Evolutionary conservation across 176 grass and related monocot species (phyloP).

Genomic region (Avena atlantica): DNA sequence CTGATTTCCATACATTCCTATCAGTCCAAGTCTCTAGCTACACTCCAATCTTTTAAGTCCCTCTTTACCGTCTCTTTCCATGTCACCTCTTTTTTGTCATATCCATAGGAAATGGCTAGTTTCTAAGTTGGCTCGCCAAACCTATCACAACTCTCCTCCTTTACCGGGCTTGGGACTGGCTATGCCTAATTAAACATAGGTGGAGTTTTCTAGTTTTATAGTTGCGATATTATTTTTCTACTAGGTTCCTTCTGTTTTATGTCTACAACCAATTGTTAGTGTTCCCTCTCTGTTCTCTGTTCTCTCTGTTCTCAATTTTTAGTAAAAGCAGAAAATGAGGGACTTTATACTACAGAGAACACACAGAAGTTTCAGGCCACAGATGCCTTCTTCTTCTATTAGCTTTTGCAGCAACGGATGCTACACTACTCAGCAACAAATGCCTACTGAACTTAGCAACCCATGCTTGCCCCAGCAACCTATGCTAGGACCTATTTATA

Average conservation of each 20-base stretch:
- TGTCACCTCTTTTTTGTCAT: neutral
- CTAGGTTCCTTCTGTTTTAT: conserved; percentile 1
- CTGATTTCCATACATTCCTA: neutral
- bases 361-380: too few relatives aligned
- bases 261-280: neutral
- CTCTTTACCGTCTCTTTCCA: neutral
- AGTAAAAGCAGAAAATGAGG: too few relatives aligned
- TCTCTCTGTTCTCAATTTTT: too few relatives aligned
- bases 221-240: neutral
- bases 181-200: neutral
- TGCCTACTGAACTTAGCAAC: too few relatives aligned
- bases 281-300: too few relatives aligned
- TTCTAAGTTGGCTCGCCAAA: neutral
- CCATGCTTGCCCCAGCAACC: too few relatives aligned
- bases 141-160: neutral
- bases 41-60: neutral
- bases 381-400: too few relatives aligned
- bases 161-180: neutral
- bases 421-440: too few relatives aligned
- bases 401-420: too few relatives aligned
- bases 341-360: too few relatives aligned
- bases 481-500: too few relatives aligned
- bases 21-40: neutral
- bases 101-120: neutral
- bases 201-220: neutral